Percentiles rank a stretch among this genome's conserved stretches.
Conservation (phyloP, 169 alveolate species). For the Plasmodium sp. region DNA sequence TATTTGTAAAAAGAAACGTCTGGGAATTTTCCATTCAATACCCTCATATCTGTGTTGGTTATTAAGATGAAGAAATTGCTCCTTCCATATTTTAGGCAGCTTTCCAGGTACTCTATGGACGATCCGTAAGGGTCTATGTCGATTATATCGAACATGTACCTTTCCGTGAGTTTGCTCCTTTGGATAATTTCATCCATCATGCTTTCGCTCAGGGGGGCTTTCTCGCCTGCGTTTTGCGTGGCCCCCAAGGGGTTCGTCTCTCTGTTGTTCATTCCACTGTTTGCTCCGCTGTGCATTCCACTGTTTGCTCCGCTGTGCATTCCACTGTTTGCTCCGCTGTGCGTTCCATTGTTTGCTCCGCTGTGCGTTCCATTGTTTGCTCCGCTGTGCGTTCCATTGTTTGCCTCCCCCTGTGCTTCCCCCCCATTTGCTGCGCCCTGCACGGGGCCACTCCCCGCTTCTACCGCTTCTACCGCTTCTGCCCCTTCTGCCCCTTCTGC, state of each 20-base stretch:
- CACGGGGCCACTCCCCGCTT: neutral
- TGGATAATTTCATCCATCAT: constrained; percentile 7
- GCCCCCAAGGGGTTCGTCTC: neutral
- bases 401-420: neutral
- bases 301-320: neutral
- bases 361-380: neutral
- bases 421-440: neutral
- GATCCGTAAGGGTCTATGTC: constrained; percentile 97
- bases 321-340: neutral
- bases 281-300: neutral
- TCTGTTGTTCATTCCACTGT: neutral
- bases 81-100: constrained; percentile 91
- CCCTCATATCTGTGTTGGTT: constrained; percentile 98
- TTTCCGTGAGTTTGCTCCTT: constrained; percentile 31
- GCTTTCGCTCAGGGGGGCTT: neutral
- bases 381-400: neutral
- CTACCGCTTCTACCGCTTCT: no score
- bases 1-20: constrained; percentile 95
- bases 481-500: no score
- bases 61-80: constrained; percentile 93
- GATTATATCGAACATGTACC: constrained; percentile 82
- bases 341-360: no score
- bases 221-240: neutral
- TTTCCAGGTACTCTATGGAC: constrained; percentile 93
- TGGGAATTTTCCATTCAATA: constrained; percentile 95